These are phyloP conservation scores for Lepiota venenata DNA, from an alignment of 768 basidiomycete species.

Conservation along the genomic window DNA sequence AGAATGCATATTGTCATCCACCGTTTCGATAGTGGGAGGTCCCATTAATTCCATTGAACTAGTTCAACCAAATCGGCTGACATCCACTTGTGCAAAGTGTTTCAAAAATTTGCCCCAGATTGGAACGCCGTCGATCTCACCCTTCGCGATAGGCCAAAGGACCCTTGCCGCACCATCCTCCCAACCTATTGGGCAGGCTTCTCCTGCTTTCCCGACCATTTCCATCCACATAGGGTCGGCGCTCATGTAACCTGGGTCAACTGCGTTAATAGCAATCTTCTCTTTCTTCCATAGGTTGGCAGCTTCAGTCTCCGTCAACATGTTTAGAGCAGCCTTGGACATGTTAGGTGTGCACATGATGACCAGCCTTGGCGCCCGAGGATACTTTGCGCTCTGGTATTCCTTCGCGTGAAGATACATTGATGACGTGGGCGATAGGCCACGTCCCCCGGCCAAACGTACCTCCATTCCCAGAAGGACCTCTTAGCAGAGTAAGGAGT, in stretches of 20 bases:
- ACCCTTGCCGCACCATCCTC: conserved; percentile 31
- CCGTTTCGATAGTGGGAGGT: too few relatives aligned
- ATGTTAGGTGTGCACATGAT: conserved; percentile 36
- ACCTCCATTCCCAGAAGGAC: background rate
- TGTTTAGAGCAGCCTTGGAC: conserved; percentile 35
- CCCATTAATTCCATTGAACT: background rate
- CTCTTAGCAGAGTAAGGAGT: conserved; percentile 25
- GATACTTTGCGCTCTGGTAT: conserved; percentile 25
- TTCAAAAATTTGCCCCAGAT: conserved; percentile 34
- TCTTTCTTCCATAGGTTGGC: conserved; percentile 23
- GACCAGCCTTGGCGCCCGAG: conserved; percentile 21
- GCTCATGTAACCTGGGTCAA: conserved; percentile 36
- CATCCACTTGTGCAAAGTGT: conserved; percentile 25
- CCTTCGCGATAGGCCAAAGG: conserved; percentile 29
- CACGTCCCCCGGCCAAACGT: background rate
- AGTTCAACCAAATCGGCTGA: conserved; percentile 11
- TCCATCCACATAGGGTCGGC: conserved; percentile 30
- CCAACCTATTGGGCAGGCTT: conserved; percentile 28
- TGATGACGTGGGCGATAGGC: conserved; percentile 26
- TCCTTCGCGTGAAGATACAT: conserved; percentile 34
- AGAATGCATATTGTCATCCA: too few relatives aligned
- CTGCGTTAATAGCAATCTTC: conserved; percentile 28
- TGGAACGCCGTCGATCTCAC: conserved; percentile 21
- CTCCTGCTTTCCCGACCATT: conserved; percentile 18
- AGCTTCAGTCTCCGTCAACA: conserved; percentile 34